A percentile compares a stretch with the other conserved stretches of the same genome.
These are phyloP conservation scores for Diplocarpon mali DNA, from an alignment of 2,329 filamentous ascomycete genomes.

Conservation along the genomic window DNA sequence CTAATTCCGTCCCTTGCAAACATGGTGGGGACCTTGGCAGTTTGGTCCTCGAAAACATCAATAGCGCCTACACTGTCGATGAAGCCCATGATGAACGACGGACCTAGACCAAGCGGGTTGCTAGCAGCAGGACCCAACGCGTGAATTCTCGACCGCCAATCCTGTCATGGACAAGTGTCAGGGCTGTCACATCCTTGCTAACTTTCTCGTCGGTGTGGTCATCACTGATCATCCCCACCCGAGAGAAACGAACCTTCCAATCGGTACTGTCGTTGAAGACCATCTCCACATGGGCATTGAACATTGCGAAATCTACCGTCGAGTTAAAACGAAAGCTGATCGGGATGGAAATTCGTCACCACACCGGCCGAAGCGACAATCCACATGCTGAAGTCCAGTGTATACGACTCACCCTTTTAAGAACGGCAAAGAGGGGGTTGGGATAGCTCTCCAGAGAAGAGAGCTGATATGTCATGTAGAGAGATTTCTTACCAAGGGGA, in stretches of 20 bases:
- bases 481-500: too few species aligned
- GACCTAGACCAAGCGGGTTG: neutral
- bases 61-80: neutral
- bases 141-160: neutral
- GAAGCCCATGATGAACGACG: neutral
- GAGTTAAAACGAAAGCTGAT: too few species aligned
- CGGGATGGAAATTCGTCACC: too few species aligned
- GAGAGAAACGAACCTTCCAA: neutral
- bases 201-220: neutral
- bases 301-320: too few species aligned
- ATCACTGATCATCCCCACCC: neutral
- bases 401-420: too few species aligned
- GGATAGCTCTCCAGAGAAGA: too few species aligned
- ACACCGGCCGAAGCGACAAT: too few species aligned
- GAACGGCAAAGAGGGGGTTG: too few species aligned
- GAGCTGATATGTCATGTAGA: too few species aligned
- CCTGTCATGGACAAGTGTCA: neutral
- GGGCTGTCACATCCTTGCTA: neutral
- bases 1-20: conserved; percentile 8
- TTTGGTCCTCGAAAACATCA: neutral
- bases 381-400: too few species aligned
- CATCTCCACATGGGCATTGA: too few species aligned
- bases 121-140: neutral
- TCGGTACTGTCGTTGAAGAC: neutral
- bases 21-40: neutral